Percentiles rank a stretch among this genome's conserved stretches.
Conservation (phyloP, 805 yeast species). For the Wickerhamomyces pijperi region DNA sequence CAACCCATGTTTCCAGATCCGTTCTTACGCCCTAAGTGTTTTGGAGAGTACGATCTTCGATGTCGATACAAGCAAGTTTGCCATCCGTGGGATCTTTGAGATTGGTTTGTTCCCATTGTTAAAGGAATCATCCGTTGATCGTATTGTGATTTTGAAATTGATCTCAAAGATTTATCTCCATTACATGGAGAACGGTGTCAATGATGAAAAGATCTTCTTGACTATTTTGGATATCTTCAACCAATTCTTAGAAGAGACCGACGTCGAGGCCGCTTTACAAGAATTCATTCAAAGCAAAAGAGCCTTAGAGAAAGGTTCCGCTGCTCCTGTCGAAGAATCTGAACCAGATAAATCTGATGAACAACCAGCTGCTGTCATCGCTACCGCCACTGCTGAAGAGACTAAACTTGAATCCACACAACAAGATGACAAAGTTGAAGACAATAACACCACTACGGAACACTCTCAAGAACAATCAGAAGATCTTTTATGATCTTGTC, state of each 20-base stretch:
- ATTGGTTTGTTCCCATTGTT: constrained; percentile 67
- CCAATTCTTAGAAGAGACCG: constrained; percentile 26
- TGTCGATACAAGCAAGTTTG: constrained; percentile 24
- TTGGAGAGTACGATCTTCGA: constrained; percentile 38
- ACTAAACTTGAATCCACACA: no score
- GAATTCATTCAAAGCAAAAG: constrained; percentile 26
- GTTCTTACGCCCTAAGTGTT: constrained; percentile 51
- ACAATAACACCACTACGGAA: no score
- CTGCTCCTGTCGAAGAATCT: no score
- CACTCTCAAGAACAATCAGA: no score
- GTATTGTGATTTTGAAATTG: constrained; percentile 54
- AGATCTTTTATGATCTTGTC: no score
- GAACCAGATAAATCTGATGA: no score
- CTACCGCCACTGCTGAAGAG: no score
- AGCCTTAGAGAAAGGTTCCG: constrained; percentile 13
- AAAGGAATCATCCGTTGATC: constrained; percentile 48
- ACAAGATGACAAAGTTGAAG: no score
- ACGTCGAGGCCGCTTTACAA: constrained; percentile 27
- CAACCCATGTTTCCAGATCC: constrained; percentile 74
- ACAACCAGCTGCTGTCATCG: no score
- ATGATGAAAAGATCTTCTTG: constrained; percentile 26
- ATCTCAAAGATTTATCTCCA: constrained; percentile 56
- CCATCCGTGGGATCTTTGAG: constrained; percentile 51
- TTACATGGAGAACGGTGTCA: constrained; percentile 25
- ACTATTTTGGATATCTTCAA: constrained; percentile 27